Evolutionary conservation across 129 eudicot species (phyloP).

Genomic region (Lonicera japonica): DNA sequence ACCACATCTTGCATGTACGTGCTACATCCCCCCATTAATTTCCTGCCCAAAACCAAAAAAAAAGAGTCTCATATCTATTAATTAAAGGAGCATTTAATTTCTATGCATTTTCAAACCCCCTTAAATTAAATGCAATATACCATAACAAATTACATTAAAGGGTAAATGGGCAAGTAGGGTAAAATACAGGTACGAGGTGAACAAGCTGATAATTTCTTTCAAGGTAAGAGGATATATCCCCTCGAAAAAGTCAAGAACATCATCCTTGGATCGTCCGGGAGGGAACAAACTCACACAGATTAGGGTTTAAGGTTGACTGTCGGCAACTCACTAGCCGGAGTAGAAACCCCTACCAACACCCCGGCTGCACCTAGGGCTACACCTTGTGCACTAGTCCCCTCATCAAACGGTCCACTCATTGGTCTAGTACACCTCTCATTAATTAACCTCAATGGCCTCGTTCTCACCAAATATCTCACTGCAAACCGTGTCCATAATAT

Average conservation of each 20-base stretch:
- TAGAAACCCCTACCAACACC: neutral
- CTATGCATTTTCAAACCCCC: no score
- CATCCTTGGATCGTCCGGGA: slow-evolving; percentile 1
- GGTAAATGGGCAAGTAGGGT: neutral
- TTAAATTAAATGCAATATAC: no score
- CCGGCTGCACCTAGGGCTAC: neutral
- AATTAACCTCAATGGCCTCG: slow-evolving; percentile 13
- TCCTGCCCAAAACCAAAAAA: neutral
- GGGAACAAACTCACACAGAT: slow-evolving; percentile 7
- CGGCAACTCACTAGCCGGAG: neutral
- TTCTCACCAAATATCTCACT: slow-evolving; percentile 8
- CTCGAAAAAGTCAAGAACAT: slow-evolving; percentile 20
- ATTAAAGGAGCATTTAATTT: no score
- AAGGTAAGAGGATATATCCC: slow-evolving; percentile 12
- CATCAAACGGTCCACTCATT: slow-evolving; percentile 1
- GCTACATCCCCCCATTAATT: slow-evolving; percentile 10
- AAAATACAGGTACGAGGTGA: slow-evolving; percentile 4
- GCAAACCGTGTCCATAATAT: slow-evolving; percentile 13
- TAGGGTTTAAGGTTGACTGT: slow-evolving; percentile 1
- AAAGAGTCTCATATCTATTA: no score
- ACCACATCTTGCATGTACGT: slow-evolving; percentile 11
- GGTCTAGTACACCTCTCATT: neutral
- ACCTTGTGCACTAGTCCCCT: slow-evolving; percentile 5
- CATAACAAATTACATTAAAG: neutral
- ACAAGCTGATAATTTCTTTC: slow-evolving; percentile 4